Conservation (phyloP, 108 stramenopile species). For the Thalassiosira profunda region DNA sequence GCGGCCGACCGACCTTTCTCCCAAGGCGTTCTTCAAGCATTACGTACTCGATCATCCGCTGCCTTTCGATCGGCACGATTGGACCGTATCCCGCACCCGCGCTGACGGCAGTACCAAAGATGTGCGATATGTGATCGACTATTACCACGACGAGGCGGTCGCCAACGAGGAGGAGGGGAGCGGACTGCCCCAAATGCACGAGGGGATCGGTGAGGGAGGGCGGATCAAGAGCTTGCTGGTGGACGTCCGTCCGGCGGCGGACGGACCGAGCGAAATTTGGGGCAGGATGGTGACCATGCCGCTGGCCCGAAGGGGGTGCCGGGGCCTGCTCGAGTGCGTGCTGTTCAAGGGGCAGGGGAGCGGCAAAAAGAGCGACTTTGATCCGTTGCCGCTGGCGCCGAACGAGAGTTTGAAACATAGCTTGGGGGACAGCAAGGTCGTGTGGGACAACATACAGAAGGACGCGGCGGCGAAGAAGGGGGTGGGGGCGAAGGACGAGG, state of each 20-base stretch:
- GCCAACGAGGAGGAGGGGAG: conserved; percentile 52
- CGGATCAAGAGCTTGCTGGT: conserved; percentile 86
- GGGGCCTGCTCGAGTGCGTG: conserved; percentile 25
- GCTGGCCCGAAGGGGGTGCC: conserved; percentile 52
- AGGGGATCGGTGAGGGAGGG: conserved; percentile 36
- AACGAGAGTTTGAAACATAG: conserved; percentile 66
- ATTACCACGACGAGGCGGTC: conserved; percentile 77
- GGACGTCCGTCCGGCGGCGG: conserved; percentile 98
- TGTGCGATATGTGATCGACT: conserved; percentile 97
- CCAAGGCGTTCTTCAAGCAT: conserved; percentile 91
- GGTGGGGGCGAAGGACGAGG: conserved; percentile 29
- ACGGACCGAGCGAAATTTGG: conserved; percentile 62
- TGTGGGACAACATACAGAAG: conserved; percentile 85
- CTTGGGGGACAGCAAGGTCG: conserved; percentile 68
- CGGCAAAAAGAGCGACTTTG: conserved; percentile 51
- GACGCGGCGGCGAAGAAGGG: conserved; percentile 41
- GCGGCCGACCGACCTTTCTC: conserved; percentile 89
- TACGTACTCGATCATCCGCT: conserved; percentile 68
- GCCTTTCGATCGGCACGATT: conserved; percentile 99
- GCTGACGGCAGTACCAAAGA: conserved; percentile 62
- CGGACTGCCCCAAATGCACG: conserved; percentile 62
- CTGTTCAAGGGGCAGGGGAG: conserved; percentile 15
- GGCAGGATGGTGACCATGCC: conserved; percentile 89
- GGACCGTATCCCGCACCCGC: conserved; percentile 88
- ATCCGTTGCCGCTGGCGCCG: conserved; percentile 67